Conservation (phyloP, 306 rosid species). For the Quercus variabilis region DNA sequence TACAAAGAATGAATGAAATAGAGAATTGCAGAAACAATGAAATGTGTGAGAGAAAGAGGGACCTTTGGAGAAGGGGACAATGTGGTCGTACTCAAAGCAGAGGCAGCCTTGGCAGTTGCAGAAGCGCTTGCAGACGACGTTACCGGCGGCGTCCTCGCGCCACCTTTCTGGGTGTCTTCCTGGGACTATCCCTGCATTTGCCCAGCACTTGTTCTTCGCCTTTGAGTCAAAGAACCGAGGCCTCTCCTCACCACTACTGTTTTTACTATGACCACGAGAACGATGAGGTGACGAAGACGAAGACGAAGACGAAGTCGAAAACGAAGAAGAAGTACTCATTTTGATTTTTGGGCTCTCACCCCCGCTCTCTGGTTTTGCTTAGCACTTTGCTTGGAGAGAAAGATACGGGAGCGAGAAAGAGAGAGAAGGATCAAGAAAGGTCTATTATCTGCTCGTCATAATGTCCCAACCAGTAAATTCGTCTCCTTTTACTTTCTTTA, state of each 20-base stretch:
- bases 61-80: constrained; percentile 88
- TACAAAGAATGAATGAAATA: too few species aligned
- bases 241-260: constrained; percentile 36
- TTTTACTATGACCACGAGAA: constrained; percentile 24
- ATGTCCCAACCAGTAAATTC: neutral
- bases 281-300: constrained; percentile 42
- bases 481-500: too few species aligned
- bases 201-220: constrained; percentile 68
- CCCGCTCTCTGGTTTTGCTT: neutral
- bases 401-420: neutral
- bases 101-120: constrained; percentile 87
- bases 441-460: neutral
- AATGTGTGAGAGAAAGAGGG: neutral
- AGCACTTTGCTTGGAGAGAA: neutral
- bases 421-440: neutral
- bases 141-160: constrained; percentile 93
- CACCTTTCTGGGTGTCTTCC: constrained; percentile 98
- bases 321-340: constrained; percentile 34
- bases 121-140: constrained; percentile 89
- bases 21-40: neutral
- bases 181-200: constrained; percentile 56
- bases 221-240: constrained; percentile 65
- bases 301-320: constrained; percentile 1
- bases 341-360: neutral
- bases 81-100: constrained; percentile 94